A percentile compares a stretch with the other conserved stretches of the same genome.
Conservation (phyloP, 495 filamentous ascomycete species). For the Penicillium verhagenii region DNA sequence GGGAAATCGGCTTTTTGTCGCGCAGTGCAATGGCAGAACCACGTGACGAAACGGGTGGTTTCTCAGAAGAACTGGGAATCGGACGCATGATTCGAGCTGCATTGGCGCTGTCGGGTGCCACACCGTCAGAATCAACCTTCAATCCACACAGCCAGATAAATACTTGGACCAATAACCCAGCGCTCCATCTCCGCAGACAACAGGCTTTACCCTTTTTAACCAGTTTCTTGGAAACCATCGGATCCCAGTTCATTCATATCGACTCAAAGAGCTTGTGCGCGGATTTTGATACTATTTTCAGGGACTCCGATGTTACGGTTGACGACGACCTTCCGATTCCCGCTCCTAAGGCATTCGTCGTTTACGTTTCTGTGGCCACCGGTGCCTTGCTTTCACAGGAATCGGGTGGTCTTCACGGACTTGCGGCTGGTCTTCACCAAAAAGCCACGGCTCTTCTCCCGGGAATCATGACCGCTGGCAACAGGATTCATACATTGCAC, state of each 20-base stretch:
- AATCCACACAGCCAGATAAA: constrained; percentile 3
- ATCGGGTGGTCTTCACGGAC: constrained; percentile 10
- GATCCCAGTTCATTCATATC: constrained; percentile 15
- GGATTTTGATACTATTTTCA: constrained; percentile 18
- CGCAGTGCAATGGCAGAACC: constrained; percentile 33
- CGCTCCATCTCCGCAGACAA: constrained; percentile 1
- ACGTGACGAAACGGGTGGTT: constrained; percentile 18
- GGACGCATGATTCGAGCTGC: constrained; percentile 22
- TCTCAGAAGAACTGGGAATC: constrained; percentile 22
- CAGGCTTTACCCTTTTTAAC: constrained; percentile 14
- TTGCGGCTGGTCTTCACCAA: constrained; percentile 9
- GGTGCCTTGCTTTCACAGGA: constrained; percentile 21
- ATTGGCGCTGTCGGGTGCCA: constrained; percentile 16
- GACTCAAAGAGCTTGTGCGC: constrained; percentile 3
- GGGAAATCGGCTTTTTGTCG: constrained; percentile 29
- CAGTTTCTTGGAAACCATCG: constrained; percentile 11
- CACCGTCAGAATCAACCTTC: constrained; percentile 11
- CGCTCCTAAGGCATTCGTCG: constrained; percentile 12
- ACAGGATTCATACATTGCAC: constrained; percentile 8
- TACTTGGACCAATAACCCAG: not conserved
- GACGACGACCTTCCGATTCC: not conserved
- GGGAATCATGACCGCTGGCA: constrained; percentile 10
- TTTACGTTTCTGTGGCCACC: constrained; percentile 20
- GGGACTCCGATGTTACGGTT: not conserved
- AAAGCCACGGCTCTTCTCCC: constrained; percentile 13